phyloP scores from a whole-genome alignment of 257 asterid genomes.

The Rhazya stricta region DNA sequence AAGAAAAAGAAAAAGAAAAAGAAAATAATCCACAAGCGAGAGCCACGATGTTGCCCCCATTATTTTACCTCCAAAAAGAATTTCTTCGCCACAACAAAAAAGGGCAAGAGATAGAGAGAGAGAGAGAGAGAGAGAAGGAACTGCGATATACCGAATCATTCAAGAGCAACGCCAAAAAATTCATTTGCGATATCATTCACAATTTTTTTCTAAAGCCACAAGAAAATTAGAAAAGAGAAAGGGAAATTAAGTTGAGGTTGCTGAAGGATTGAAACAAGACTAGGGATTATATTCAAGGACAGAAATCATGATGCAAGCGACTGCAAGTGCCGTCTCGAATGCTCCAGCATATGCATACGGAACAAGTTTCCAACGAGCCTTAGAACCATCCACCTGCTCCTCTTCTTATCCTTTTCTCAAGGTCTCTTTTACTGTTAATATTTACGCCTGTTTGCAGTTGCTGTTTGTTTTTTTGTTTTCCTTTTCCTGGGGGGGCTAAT shows the following conservation, averaged over 20 bases:
- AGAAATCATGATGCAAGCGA: conserved; percentile 17
- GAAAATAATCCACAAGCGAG: not conserved
- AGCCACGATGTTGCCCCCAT: not conserved
- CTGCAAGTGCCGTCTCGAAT: conserved; percentile 37
- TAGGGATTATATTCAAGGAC: not conserved
- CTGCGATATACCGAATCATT: too few relatives aligned
- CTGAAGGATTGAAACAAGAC: not conserved
- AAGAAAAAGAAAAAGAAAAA: too few relatives aligned
- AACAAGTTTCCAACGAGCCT: conserved; percentile 28
- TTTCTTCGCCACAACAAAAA: too few relatives aligned
- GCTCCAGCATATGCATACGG: conserved; percentile 31
- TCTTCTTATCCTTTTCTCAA: conserved; percentile 25
- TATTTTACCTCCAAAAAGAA: not conserved
- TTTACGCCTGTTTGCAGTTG: not conserved
- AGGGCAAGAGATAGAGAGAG: too few relatives aligned
- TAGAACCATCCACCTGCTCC: conserved; percentile 37
- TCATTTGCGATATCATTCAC: not conserved
- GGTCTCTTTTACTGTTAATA: conserved; percentile 6
- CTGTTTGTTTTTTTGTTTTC: not conserved
- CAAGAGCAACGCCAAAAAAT: not conserved
- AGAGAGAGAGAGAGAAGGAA: too few relatives aligned
- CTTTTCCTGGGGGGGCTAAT: not conserved
- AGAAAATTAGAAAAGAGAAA: not conserved
- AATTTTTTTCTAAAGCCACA: not conserved
- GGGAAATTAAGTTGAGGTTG: not conserved